A percentile compares a stretch with the other conserved stretches of the same genome.
These are phyloP conservation scores for Yarrowia hollandica DNA, from an alignment of 805 yeast genomes.

Conservation along the genomic window DNA sequence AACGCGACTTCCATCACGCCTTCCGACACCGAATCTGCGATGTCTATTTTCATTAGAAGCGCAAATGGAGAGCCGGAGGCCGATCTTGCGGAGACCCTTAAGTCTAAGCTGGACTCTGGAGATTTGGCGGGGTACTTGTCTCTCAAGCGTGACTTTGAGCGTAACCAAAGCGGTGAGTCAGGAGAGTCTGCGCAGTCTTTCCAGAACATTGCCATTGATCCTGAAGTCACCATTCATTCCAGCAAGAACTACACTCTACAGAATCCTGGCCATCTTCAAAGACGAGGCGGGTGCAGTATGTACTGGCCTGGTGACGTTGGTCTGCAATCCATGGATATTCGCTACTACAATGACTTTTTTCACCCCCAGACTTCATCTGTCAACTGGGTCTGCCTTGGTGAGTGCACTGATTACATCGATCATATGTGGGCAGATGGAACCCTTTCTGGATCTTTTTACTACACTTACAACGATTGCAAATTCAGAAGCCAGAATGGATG, in stretches of 20 bases:
- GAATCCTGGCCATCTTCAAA: not conserved
- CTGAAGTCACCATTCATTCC: not conserved
- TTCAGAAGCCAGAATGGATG: conserved; percentile 20
- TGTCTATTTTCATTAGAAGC: conserved; percentile 14
- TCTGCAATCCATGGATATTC: conserved; percentile 1
- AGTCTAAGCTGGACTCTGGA: not conserved
- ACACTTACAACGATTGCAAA: conserved; percentile 37
- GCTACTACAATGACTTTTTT: conserved; percentile 16
- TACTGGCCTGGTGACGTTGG: conserved; percentile 20
- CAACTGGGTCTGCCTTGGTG: conserved; percentile 60
- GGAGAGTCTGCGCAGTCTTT: not conserved
- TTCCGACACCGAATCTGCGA: conserved; percentile 4
- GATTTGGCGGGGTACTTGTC: not conserved
- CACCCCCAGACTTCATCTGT: conserved; percentile 45
- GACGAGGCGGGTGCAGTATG: conserved; percentile 19
- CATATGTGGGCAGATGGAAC: conserved; percentile 54
- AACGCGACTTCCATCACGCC: not conserved
- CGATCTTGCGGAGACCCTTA: conserved; percentile 7
- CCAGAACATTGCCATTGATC: conserved; percentile 5
- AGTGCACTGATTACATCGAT: conserved; percentile 55
- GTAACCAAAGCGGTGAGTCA: not conserved
- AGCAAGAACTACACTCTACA: conserved; percentile 6
- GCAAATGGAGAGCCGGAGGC: conserved; percentile 2
- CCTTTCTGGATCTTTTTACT: conserved; percentile 66
- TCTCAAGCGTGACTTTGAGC: conserved; percentile 3